phyloP scores from a whole-genome alignment of 495 filamentous ascomycete species.

The Bombardia bombarda region DNA sequence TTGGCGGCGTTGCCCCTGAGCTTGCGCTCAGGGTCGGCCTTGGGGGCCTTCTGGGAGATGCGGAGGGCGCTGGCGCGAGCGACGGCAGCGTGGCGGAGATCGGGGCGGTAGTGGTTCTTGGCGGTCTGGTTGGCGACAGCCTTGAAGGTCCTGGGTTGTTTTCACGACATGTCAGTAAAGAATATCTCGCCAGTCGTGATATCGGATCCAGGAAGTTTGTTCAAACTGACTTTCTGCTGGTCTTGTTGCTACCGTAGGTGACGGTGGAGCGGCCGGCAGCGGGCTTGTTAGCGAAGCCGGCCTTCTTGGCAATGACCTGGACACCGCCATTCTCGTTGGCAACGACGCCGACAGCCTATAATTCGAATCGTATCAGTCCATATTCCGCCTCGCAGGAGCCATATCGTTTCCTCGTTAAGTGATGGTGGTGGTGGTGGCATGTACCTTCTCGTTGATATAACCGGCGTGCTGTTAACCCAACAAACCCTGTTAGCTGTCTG shows the following conservation, averaged over 20 bases:
- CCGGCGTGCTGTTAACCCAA: conserved; percentile 62
- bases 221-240: conserved; percentile 69
- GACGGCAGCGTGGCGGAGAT: conserved; percentile 80
- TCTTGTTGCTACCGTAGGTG: conserved; percentile 59
- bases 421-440: conserved; percentile 6
- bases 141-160: conserved; percentile 68
- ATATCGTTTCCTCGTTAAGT: conserved; percentile 11
- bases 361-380: conserved; percentile 10
- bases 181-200: too few species aligned
- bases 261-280: conserved; percentile 53
- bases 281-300: conserved; percentile 60
- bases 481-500: too few species aligned
- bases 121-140: conserved; percentile 70
- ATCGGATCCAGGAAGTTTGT: too few species aligned
- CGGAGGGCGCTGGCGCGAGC: conserved; percentile 83
- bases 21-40: conserved; percentile 66
- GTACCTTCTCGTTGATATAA: conserved; percentile 88
- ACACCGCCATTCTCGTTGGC: conserved; percentile 61
- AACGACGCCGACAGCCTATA: conserved; percentile 72
- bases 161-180: conserved; percentile 15
- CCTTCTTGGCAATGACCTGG: conserved; percentile 76
- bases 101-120: conserved; percentile 76
- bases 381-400: neutral
- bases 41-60: conserved; percentile 66
- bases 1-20: conserved; percentile 72